These are phyloP conservation scores for Triticum turgidum DNA, from an alignment of 176 grass and related monocot genomes.

Conservation along the genomic window DNA sequence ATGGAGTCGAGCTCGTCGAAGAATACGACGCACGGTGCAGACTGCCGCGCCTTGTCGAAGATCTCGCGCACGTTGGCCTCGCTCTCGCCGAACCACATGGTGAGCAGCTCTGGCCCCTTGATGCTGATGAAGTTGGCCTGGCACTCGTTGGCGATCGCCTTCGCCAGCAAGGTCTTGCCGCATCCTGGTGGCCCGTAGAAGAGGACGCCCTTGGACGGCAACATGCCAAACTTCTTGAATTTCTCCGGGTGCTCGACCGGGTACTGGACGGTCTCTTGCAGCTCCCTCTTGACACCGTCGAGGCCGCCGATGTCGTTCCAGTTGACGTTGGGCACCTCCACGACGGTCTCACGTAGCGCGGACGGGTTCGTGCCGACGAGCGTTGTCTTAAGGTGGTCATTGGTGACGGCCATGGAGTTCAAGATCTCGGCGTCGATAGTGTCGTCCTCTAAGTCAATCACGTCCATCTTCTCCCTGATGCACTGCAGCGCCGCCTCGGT, in stretches of 20 bases:
- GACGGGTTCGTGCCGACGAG: constrained; percentile 61
- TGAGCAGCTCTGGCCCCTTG: constrained; percentile 61
- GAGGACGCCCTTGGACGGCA: constrained; percentile 60
- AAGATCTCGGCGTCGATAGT: constrained; percentile 56
- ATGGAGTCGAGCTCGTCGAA: constrained; percentile 78
- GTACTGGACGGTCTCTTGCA: constrained; percentile 70
- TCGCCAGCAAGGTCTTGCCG: too few species aligned
- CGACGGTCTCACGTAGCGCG: constrained; percentile 65
- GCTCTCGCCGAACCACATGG: constrained; percentile 77
- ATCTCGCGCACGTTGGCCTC: constrained; percentile 64
- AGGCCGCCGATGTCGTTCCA: constrained; percentile 69
- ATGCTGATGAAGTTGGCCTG: constrained; percentile 75
- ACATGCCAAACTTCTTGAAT: constrained; percentile 73
- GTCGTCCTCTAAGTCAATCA: constrained; percentile 69
- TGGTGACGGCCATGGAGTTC: constrained; percentile 57
- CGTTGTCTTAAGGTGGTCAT: constrained; percentile 57
- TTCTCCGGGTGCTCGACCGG: constrained; percentile 62
- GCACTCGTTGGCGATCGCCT: constrained; percentile 5
- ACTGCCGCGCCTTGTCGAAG: constrained; percentile 61
- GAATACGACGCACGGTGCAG: constrained; percentile 34
- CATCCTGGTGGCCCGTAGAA: constrained; percentile 41
- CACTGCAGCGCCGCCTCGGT: constrained; percentile 66
- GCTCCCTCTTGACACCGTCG: constrained; percentile 62
- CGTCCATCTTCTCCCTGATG: constrained; percentile 77
- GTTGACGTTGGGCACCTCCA: constrained; percentile 64